Conservation (phyloP, 371 early-diverging fungal species). For the Lichtheimia ramosa region DNA sequence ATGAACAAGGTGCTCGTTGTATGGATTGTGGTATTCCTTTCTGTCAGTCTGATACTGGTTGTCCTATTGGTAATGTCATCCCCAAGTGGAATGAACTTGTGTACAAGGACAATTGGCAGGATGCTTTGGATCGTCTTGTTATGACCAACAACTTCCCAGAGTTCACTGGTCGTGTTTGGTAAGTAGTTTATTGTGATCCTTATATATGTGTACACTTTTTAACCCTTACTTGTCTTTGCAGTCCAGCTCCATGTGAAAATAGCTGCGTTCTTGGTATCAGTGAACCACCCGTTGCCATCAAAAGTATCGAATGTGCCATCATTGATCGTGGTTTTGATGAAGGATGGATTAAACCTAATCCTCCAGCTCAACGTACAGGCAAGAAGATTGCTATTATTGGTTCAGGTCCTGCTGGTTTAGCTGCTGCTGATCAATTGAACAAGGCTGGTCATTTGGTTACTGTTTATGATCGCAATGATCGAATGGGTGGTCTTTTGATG, state of each 20-base stretch:
- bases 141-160: constrained; percentile 99
- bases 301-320: constrained; percentile 95
- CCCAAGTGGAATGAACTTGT: constrained; percentile 98
- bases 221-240: constrained; percentile 14
- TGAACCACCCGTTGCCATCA: constrained; percentile 92
- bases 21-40: constrained; percentile 98
- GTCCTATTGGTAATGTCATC: constrained; percentile 96
- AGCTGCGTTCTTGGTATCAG: constrained; percentile 78
- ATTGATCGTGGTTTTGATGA: constrained; percentile 93
- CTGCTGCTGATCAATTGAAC: constrained; percentile 97
- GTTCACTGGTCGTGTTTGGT: constrained; percentile 65
- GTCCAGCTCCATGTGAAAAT: constrained; percentile 92
- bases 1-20: constrained; percentile 94
- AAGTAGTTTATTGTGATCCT: constrained; percentile 27
- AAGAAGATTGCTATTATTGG: constrained; percentile 89
- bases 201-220: not conserved
- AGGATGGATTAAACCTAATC: constrained; percentile 92
- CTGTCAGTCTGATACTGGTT: constrained; percentile 95
- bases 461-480: constrained; percentile 95
- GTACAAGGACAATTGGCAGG: constrained; percentile 91
- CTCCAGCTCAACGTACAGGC: constrained; percentile 81
- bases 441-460: constrained; percentile 92
- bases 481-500: constrained; percentile 94
- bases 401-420: constrained; percentile 94
- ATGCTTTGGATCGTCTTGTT: constrained; percentile 88